Evolutionary conservation across 2,329 filamentous ascomycete genomes (phyloP), one percentile per base, ranked within the genome.

Genomic region (Stagonosporopsis tanaceti): DNA sequence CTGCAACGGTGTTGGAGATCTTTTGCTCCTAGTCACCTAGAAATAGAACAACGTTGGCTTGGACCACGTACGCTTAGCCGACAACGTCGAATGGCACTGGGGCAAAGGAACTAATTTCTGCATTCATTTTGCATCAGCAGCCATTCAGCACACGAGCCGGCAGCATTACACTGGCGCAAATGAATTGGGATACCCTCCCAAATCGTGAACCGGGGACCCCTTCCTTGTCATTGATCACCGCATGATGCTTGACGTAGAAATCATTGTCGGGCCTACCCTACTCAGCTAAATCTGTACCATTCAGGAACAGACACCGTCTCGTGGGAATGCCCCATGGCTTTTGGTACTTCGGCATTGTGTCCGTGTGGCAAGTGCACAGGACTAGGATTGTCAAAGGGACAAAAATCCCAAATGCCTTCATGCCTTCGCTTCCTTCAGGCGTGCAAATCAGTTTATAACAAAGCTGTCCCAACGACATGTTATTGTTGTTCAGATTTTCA

Each of bases 231-330:
- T 70, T 76, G 75, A 77, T 75, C 76, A 78, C 75, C 70, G 75
- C 76, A 78, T 78, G 76, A 76, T 78, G 76, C 75, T 76, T 75
- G 73, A 76, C 74, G 69, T 75, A 74, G 74, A 77, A 76, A 74
- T 65, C 67, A 71, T 73, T 70, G 71, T 71, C 67, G 68, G 70
- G 66, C 73, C 76, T 77, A 73, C 74, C 74, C 74, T 73, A 73
- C 73, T 72, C 70, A 77, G 75, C 73, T 72, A 71, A 69, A 68
- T 72, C 69, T 65, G 72, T 74, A 68, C 72, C 70, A 65, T 74
- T 76, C 74, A 77, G 76, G 75, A 76, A 78, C 75, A 72, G 71
- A 69, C 63, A 69, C 74, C 74, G 77, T 78, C 73, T 77, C 75
- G 75, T 76, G 71, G 74, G 69, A 68, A 69, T 66, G 70, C 61